A percentile compares a stretch with the other conserved stretches of the same genome.
phyloP scores from a whole-genome alignment of 192 early-diverging fungal genomes.

The Umbelopsis vinacea region DNA sequence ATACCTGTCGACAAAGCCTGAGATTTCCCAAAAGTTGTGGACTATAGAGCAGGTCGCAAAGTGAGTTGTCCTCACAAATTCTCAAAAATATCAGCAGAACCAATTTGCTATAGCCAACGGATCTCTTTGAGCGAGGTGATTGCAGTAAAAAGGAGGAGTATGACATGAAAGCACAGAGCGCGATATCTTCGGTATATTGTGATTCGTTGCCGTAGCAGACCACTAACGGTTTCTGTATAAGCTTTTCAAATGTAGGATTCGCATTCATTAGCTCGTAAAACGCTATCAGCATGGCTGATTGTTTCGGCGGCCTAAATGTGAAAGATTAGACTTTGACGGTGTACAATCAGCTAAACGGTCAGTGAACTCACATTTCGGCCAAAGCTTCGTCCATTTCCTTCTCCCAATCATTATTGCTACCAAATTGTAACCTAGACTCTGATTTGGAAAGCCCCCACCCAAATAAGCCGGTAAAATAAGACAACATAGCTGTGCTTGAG shows the following conservation, averaged over 20 bases:
- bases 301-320: constrained; percentile 46
- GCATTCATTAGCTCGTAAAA: constrained; percentile 55
- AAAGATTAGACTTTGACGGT: not conserved
- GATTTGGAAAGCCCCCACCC: constrained; percentile 30
- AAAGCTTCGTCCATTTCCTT: constrained; percentile 42
- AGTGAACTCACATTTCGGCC: constrained; percentile 37
- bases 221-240: constrained; percentile 36
- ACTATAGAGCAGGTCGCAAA: constrained; percentile 42
- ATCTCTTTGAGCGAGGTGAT: constrained; percentile 47
- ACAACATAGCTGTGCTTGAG: constrained; percentile 36
- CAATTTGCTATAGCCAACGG: constrained; percentile 51
- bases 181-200: constrained; percentile 20
- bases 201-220: constrained; percentile 22
- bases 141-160: constrained; percentile 56
- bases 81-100: constrained; percentile 47
- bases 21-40: constrained; percentile 18
- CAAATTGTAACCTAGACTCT: not conserved
- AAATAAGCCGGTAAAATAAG: constrained; percentile 49
- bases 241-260: constrained; percentile 38
- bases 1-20: constrained; percentile 47
- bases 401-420: constrained; percentile 34
- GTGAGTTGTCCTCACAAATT: constrained; percentile 46
- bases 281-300: constrained; percentile 45
- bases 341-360: not conserved
- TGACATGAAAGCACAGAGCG: constrained; percentile 47